phyloP scores from a whole-genome alignment of 345 rosid genomes.

The Lenwebbia sp. region DNA sequence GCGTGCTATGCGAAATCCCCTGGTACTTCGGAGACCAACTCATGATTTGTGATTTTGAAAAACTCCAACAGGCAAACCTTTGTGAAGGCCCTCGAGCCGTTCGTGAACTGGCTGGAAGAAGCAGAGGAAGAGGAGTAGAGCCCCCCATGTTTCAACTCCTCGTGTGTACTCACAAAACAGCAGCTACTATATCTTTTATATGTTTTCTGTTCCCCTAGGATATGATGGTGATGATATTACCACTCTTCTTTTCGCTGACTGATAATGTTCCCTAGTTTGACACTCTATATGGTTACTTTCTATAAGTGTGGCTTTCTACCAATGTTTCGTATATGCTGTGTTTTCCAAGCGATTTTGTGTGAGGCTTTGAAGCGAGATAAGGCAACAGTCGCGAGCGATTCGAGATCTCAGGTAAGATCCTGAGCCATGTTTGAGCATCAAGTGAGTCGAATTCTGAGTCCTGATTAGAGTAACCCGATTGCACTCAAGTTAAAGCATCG shows the following conservation, averaged over 20 bases:
- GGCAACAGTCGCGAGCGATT: neutral
- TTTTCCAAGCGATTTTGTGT: neutral
- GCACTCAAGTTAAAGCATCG: too few species aligned
- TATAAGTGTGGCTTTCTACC: neutral
- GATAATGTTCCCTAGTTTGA: neutral
- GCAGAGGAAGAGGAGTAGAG: slow-evolving; percentile 90
- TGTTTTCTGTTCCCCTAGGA: neutral
- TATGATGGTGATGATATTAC: neutral
- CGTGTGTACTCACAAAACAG: neutral
- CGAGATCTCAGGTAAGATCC: neutral
- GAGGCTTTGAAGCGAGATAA: neutral
- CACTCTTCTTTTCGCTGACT: neutral
- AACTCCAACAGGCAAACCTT: slow-evolving; percentile 54
- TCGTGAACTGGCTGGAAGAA: slow-evolving; percentile 95
- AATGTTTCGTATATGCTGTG: neutral
- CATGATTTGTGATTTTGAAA: neutral
- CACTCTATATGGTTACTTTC: neutral
- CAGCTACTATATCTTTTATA: neutral
- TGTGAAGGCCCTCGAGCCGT: slow-evolving; percentile 90
- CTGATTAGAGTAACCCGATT: neutral
- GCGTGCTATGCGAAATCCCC: neutral
- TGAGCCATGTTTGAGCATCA: neutral
- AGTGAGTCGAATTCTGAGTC: neutral
- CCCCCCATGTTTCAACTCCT: neutral
- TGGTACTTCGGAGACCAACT: neutral